Percentiles rank a stretch among this genome's conserved stretches.
Evolutionary conservation across 2,329 filamentous ascomycete species (phyloP).

Genomic region (Aplosporella prunicola): DNA sequence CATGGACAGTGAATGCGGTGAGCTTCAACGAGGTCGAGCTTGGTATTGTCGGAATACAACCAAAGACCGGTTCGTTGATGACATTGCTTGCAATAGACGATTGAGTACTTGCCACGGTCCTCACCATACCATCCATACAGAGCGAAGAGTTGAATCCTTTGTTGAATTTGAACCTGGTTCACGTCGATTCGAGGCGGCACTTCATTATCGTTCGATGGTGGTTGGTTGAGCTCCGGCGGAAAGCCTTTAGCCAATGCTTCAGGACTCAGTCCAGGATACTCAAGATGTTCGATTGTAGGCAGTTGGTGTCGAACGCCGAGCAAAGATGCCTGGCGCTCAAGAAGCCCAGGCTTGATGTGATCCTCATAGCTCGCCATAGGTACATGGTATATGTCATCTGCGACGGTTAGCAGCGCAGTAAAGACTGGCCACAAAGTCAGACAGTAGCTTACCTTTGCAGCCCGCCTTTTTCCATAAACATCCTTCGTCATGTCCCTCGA

Average conservation of each 20-base stretch:
- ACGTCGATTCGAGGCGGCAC: not conserved
- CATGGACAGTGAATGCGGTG: slow-evolving; percentile 34
- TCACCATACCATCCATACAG: slow-evolving; percentile 43
- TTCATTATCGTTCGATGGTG: slow-evolving; percentile 3
- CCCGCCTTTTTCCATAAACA: slow-evolving; percentile 81
- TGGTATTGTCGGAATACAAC: slow-evolving; percentile 56
- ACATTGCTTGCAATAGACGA: slow-evolving; percentile 75
- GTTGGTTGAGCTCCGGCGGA: slow-evolving; percentile 5
- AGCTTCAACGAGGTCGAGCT: slow-evolving; percentile 27
- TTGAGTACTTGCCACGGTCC: slow-evolving; percentile 55
- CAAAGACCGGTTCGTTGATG: slow-evolving; percentile 83
- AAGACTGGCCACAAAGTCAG: slow-evolving; percentile 3
- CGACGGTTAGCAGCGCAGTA: slow-evolving; percentile 17
- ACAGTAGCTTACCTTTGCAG: slow-evolving; percentile 59
- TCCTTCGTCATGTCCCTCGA: slow-evolving; percentile 64
- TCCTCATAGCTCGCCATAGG: slow-evolving; percentile 21
- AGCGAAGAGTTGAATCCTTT: slow-evolving; percentile 18
- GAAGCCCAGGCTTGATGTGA: slow-evolving; percentile 8
- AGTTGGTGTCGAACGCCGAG: slow-evolving; percentile 9
- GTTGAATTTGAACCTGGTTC: slow-evolving; percentile 4
- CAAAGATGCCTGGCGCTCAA: slow-evolving; percentile 8
- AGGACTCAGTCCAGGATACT: slow-evolving; percentile 2
- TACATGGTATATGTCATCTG: slow-evolving; percentile 56
- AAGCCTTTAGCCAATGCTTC: slow-evolving; percentile 5
- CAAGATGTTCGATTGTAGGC: slow-evolving; percentile 1